Evolutionary conservation across 1,139 yeast genomes (phyloP).

Genomic region (Taiozyma onychis): DNA sequence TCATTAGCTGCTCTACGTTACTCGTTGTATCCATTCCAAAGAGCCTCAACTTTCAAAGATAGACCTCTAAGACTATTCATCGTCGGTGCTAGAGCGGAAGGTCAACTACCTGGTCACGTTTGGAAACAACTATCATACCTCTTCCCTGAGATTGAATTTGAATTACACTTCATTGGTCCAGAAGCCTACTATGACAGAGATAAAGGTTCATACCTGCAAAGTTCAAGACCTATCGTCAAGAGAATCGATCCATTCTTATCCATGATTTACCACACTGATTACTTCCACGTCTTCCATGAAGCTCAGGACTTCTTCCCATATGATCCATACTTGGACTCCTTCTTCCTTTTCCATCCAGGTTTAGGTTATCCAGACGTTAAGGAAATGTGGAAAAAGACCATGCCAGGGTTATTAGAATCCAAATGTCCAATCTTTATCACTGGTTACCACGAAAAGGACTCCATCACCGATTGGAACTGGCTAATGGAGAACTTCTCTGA

Average conservation of each 20-base stretch:
- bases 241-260: constrained; percentile 73
- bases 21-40: constrained; percentile 73
- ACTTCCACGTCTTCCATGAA: constrained; percentile 85
- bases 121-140: constrained; percentile 92
- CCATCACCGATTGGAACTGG: constrained; percentile 67
- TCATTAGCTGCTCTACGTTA: constrained; percentile 88
- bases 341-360: constrained; percentile 94
- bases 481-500: constrained; percentile 57
- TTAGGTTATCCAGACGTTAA: constrained; percentile 78
- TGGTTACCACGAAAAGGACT: constrained; percentile 78
- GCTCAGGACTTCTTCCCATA: constrained; percentile 95
- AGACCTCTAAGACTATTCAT: constrained; percentile 87
- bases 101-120: constrained; percentile 89
- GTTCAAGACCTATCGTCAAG: constrained; percentile 59
- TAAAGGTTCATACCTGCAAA: constrained; percentile 45
- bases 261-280: constrained; percentile 80
- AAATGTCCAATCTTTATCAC: constrained; percentile 91
- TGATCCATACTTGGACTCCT: constrained; percentile 91
- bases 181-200: constrained; percentile 74
- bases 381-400: constrained; percentile 87
- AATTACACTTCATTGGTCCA: constrained; percentile 91
- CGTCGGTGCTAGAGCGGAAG: constrained; percentile 89
- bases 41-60: constrained; percentile 60
- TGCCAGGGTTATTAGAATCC: constrained; percentile 83
- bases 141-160: constrained; percentile 78